Percentiles rank a stretch among this genome's conserved stretches.
Conservation (phyloP, 306 rosid genomes). For the Crotalaria pallida region DNA sequence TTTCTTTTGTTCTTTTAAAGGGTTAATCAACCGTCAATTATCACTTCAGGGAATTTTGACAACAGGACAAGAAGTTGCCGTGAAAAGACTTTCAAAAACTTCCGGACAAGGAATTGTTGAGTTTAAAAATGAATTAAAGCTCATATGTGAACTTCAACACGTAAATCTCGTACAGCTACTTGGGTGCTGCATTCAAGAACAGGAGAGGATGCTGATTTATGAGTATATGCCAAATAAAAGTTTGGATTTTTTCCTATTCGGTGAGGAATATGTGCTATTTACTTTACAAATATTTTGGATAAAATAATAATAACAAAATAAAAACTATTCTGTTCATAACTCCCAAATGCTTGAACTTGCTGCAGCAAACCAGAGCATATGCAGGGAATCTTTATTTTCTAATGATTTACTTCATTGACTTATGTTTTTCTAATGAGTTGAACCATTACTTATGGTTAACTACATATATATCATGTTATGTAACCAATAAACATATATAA, state of each 20-base stretch:
- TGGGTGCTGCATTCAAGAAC: not conserved
- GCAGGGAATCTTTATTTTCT: not conserved
- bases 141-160: conserved; percentile 18
- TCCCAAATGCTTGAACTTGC: not conserved
- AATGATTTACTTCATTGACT: too few species aligned
- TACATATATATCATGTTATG: too few species aligned
- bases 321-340: not conserved
- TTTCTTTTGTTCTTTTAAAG: not conserved
- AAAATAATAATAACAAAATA: not conserved
- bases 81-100: conserved; percentile 7
- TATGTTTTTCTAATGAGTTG: too few species aligned
- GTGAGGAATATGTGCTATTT: not conserved
- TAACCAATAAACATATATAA: too few species aligned
- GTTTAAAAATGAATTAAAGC: conserved; percentile 13
- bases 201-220: not conserved
- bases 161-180: conserved; percentile 16
- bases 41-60: not conserved
- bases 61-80: conserved; percentile 8
- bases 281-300: not conserved
- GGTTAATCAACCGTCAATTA: not conserved
- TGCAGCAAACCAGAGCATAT: not conserved
- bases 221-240: conserved; percentile 2
- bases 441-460: too few species aligned
- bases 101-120: conserved; percentile 16
- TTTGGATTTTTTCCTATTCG: conserved; percentile 5